phyloP scores from a whole-genome alignment of 352 stramenopile species.

The Globisporangium takayamanum region DNA sequence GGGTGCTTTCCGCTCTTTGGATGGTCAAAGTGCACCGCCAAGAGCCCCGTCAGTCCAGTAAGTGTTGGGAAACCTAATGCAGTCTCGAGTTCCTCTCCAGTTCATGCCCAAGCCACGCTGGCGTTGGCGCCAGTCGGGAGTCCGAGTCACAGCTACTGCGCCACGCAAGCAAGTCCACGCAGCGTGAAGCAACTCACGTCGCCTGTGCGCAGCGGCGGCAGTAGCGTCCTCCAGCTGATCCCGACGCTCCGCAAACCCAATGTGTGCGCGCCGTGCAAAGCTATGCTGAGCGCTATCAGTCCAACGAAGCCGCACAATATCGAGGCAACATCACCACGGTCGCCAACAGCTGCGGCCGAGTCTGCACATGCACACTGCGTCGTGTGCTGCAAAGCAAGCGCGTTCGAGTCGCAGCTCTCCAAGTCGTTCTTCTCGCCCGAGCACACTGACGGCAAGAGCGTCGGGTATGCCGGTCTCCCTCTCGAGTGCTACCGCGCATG shows the following conservation, averaged over 20 bases:
- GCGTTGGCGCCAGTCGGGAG: slow-evolving; percentile 1
- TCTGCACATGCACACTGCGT: slow-evolving; percentile 2
- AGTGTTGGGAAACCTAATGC: not conserved
- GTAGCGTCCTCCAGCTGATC: not conserved
- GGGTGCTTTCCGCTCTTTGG: slow-evolving; percentile 7
- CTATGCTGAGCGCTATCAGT: not conserved
- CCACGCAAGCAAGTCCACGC: not conserved
- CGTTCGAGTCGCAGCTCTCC: slow-evolving; percentile 14
- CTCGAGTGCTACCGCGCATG: slow-evolving; percentile 18
- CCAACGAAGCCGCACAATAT: not conserved
- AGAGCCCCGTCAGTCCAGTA: slow-evolving; percentile 2
- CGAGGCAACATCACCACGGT: not conserved
- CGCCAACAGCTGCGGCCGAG: not conserved
- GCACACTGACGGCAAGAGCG: slow-evolving; percentile 13
- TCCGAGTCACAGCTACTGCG: slow-evolving; percentile 6
- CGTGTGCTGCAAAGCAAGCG: slow-evolving; percentile 14
- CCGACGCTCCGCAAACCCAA: slow-evolving; percentile 6
- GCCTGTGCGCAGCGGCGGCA: not conserved
- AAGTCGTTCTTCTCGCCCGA: slow-evolving; percentile 17
- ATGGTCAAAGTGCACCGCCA: slow-evolving; percentile 5
- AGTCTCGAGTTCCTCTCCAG: not conserved
- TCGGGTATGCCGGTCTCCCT: slow-evolving; percentile 12
- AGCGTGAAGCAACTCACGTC: slow-evolving; percentile 1
- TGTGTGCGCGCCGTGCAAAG: slow-evolving; percentile 8
- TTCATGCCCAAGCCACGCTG: not conserved